Evolutionary conservation across 2,329 filamentous ascomycete species (phyloP), one percentile per base, ranked within the genome.

Genomic region (Penicillium palitans): DNA sequence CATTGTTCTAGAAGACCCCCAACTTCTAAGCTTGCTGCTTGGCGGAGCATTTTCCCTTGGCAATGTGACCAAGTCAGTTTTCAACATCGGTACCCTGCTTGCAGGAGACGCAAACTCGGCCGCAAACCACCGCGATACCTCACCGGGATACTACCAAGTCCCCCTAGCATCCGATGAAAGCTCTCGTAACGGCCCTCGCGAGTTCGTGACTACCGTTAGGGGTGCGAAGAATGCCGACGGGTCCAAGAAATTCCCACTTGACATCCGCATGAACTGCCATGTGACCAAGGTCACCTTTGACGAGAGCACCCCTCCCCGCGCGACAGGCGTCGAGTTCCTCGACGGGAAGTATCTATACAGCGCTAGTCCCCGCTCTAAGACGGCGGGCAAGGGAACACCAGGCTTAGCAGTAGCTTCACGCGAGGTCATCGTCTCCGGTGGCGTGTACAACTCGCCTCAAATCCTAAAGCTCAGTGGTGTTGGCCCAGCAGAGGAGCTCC

Each of bases 391-490:
- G 9, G 79, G 80, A 41, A 72, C 64, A 7, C 65, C 74, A 3
- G 79, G 79, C 46, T 72, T 70, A 42, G 79, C 75, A 40, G 69
- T 66, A 10, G 79, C 80, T 2, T 74, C 70, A n/a, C 71, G 71
- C 27, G 80, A 81, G 63, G 75, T 81, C 37, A 79, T 81, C 60
- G 59, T 81, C 40, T 72, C 78, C 9, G 80, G 70, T 7, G 86
- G 86, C 19, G 80, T 84, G 1, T 88, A 84, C 72, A 86, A 88
- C 73, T 82, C 82, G 1, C 85, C 86, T 7, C 86, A 89, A 70
- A 73, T 90, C 3, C 81, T 90, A 13, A 84, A 87, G 74, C 80
- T 88, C 2, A 84, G 79, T 52, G 87, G 87, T n/a, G 80, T 89
- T 35, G 87, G 87, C 0, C 84, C 85, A 0, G 66, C 72, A 12